Conservation (phyloP, 106 monocot genomes). For the Dendrobium huoshanense region DNA sequence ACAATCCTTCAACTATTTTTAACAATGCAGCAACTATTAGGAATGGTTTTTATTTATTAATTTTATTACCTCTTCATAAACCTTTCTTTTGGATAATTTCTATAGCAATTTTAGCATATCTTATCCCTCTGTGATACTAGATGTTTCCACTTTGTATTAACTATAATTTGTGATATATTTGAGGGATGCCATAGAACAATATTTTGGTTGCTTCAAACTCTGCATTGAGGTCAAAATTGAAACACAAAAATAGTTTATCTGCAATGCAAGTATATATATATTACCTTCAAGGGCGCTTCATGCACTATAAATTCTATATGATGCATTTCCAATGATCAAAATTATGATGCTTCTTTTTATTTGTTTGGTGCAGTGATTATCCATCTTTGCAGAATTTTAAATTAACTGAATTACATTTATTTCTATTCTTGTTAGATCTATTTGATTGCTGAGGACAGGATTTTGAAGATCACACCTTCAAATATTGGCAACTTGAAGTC, state of each 20-base stretch:
- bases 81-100: too few relatives aligned
- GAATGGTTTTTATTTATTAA: not conserved
- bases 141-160: too few relatives aligned
- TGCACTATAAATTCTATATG: not conserved
- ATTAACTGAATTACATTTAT: not conserved
- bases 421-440: slow-evolving; percentile 53
- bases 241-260: too few relatives aligned
- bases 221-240: not conserved
- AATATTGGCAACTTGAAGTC: slow-evolving; percentile 37
- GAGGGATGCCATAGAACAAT: too few relatives aligned
- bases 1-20: not conserved
- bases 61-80: not conserved
- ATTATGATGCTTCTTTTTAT: not conserved
- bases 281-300: not conserved
- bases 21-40: not conserved
- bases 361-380: not conserved
- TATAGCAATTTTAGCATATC: too few relatives aligned
- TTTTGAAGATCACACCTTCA: slow-evolving; percentile 59
- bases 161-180: too few relatives aligned
- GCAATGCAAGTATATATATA: too few relatives aligned
- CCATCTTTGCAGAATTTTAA: not conserved
- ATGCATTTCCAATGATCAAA: not conserved
- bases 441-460: slow-evolving; percentile 67
- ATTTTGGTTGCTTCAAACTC: too few relatives aligned
- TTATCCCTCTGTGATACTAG: too few relatives aligned